Conservation (phyloP, 1,284 basidiomycete genomes). For the Heliocybe sulcata region DNA sequence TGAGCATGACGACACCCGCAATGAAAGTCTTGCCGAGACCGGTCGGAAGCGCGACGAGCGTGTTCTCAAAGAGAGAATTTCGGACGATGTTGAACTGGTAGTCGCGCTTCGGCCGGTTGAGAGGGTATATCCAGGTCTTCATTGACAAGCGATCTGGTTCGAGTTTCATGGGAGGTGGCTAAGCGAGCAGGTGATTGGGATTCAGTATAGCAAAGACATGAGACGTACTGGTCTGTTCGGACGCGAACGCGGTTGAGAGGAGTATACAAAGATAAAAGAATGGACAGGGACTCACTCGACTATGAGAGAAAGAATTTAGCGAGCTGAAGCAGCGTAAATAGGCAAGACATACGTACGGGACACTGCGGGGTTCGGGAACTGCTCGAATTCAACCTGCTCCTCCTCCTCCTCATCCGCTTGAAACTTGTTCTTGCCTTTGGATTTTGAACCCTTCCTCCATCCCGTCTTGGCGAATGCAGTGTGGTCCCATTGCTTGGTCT, state of each 20-base stretch:
- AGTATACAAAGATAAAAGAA: constrained; percentile 4
- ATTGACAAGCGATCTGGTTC: constrained; percentile 71
- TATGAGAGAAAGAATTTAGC: constrained; percentile 6
- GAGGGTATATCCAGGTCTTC: constrained; percentile 89
- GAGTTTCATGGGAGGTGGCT: constrained; percentile 76
- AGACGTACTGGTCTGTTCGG: neutral
- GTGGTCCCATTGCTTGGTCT: constrained; percentile 82
- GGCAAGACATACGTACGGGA: constrained; percentile 34
- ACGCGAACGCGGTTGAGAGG: constrained; percentile 2
- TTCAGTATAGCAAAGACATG: no score
- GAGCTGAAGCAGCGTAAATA: constrained; percentile 1
- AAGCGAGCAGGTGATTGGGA: constrained; percentile 6
- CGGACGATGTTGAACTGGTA: constrained; percentile 96
- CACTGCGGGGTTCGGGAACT: constrained; percentile 73
- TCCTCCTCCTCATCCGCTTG: constrained; percentile 42
- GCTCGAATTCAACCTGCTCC: constrained; percentile 64
- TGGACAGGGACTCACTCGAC: neutral
- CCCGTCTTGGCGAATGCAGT: constrained; percentile 79
- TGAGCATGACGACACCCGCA: constrained; percentile 94
- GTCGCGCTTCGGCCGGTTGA: constrained; percentile 83
- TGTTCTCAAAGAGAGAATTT: constrained; percentile 87
- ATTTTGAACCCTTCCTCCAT: constrained; percentile 29
- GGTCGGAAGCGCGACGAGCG: constrained; percentile 91
- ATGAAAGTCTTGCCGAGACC: constrained; percentile 99
- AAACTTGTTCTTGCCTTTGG: constrained; percentile 27